Evolutionary conservation across 495 filamentous ascomycete genomes (phyloP), one percentile per base, ranked within the genome.

Genomic region (Penicillium verhagenii): DNA sequence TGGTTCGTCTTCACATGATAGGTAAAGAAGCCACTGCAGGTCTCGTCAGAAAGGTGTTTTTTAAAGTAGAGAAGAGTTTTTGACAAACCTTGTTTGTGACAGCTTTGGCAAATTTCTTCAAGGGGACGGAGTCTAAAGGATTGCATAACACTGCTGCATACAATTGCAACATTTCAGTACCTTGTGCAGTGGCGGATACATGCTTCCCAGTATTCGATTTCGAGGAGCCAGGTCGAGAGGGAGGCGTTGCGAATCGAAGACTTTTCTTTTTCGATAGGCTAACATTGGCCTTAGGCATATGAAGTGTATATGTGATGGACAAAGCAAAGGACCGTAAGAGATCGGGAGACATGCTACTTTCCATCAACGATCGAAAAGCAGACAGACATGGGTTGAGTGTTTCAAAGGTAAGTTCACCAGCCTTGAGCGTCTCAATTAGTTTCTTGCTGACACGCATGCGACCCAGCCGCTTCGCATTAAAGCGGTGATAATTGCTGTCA

Each of bases 401-500:
- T 37, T 86, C 84, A 31, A 79, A 72, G 1, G 80, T 80, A 50
- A 96, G 81, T n/a, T 85, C 80, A 49, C 95, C 92, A 2, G 81
- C 84, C 66, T 96, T 98, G 43, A 97, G 68, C 26, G 89, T 91
- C 69, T 96, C 92, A 2, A 97, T 78, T 25, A 97, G 77, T 62
- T 89, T 87, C 71, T 93, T 96, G 52, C 90, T 88, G 59, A 95
- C 90, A 94, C 95, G 85, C 90, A 97, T 97, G 56, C 92, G 79
- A 61, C 86, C 78, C 45, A 97, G 71, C 23, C 94, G 82, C 63
- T 88, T 89, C 45, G 83, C 82, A 66, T 98, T 98, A 73, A 96
- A 97, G 49, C 89, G 84, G 61, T 91, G 91, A 60, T 92, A 87
- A 60, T 92, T 92, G 80, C 92, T 97, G 52, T 81, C 83, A 14